Base-by-base conservation (phyloP, 2,329 filamentous ascomycete genomes). In the Mycosphaerelloides madeirae region DNA sequence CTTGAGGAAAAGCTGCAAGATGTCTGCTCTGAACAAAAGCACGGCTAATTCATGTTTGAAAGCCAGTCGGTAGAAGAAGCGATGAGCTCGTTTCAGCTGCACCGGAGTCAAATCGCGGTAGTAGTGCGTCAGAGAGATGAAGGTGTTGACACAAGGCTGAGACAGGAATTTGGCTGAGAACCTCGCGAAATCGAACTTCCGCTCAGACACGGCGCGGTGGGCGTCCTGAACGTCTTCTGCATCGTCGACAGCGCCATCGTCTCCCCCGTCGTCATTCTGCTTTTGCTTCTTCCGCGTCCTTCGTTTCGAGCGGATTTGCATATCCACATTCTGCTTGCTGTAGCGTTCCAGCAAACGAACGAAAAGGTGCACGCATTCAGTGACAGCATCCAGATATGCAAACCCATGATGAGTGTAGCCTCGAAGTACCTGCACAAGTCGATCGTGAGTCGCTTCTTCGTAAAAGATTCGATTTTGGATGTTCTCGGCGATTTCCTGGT, bases 381-480 rank as follows among this genome's bases (percentile, higher is more conserved):
- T 97, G 46, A 85, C 84, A 5, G 90, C 85, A 66, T 98, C 90
- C 1, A 98, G 76, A 56, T 96, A 98, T 43, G 89, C 87, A 56
- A 96, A 93, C 0, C 87, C 86, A 68, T 97, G 93, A 48, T 91
- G 87, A 55, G 94, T 95, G 70, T 94, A 97, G n/a, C 78, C 83
- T 51, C 84, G 78, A 1, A 91, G 75, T 41, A 96, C 85, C 47
- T 82, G 79, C 22, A 91, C 78, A 40, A 98, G 79, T 18, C 86
- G 78, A 50, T 98, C 91, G 60, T 98, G 90, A 0, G 90, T 96
- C 0, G 87, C 80, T 61, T 97, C 89, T 66, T 98, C 93, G 68
- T 98, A 98, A 65, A 98, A 98, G n/a, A 98, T 87, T 49, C 91
- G 87, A 58, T 85, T 94, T 41, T 95, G 80, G 11, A 95, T 96